Evolutionary conservation across 257 asterid genomes (phyloP), one percentile per base, ranked within the genome.

Genomic region (Petrea volubilis): DNA sequence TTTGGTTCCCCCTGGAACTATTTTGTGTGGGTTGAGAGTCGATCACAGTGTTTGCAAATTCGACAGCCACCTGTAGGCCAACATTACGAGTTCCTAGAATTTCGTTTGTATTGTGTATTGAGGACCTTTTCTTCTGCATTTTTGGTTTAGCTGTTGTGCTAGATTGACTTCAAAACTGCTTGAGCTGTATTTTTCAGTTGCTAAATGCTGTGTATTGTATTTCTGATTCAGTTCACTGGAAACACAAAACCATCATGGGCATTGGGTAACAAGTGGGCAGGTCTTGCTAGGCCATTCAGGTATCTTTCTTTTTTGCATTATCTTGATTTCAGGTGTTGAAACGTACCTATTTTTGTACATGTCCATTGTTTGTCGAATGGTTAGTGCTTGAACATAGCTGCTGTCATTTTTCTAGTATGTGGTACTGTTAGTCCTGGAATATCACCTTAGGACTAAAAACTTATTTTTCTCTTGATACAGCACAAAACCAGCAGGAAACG

Each of bases 401-500:
- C 43, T 55, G 9, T 8, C 46, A 11, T 40, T 40, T 40, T 13
- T 40, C 15, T 40, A 40, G 46, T 40, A 40, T 40, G 34, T 67
- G 36, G 18, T 7, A 27, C 21, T 11, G 10, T 58, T 21, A 27
- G 44, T 40, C 5, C 3, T 68, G 29, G 40, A 49, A 50, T 13
- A 21, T 24, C 46, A 18, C 6, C 18, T 56, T 13, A 1, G 15
- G n/a, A n/a, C n/a, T n/a, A n/a, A n/a, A n/a, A n/a, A n/a, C n/a
- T n/a, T n/a, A 20, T 0, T 18, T 70, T 66, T 34, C 53, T 13
- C 57, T 72, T 33, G 40, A 6, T 76, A 43, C 90, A 90, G 96
- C 82, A 68, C 96, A 52, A 83, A 83, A 52, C 86, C 95, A 3
- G 85, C 86, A 74, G 95, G 93, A 62, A 86, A 77, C 71, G 96